Conservation (phyloP, 495 filamentous ascomycete species). For the Cryomyces minteri region DNA sequence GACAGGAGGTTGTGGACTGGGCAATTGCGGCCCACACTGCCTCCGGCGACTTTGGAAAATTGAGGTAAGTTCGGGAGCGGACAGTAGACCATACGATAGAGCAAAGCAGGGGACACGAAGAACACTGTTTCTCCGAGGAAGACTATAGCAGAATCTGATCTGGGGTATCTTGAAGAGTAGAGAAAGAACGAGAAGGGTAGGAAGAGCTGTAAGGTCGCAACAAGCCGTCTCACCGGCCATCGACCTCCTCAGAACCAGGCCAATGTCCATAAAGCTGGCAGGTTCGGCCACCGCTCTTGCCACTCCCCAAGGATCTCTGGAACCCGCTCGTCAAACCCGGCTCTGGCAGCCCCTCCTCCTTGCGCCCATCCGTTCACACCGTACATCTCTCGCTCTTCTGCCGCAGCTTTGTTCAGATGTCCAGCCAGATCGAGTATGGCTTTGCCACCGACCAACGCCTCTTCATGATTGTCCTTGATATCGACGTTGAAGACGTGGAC, state of each 20-base stretch:
- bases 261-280: slow-evolving; percentile 86
- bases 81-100: no score
- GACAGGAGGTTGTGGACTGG: no score
- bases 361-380: slow-evolving; percentile 48
- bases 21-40: no score
- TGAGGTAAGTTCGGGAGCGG: no score
- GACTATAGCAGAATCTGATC: no score
- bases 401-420: slow-evolving; percentile 65
- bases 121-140: no score
- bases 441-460: slow-evolving; percentile 75
- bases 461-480: slow-evolving; percentile 96
- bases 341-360: slow-evolving; percentile 44
- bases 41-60: no score
- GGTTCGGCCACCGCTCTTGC: slow-evolving; percentile 85
- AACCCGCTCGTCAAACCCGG: slow-evolving; percentile 79
- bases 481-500: slow-evolving; percentile 97
- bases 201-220: no score
- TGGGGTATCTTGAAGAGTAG: no score
- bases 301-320: slow-evolving; percentile 87
- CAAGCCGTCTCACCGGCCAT: not conserved
- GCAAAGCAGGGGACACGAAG: no score
- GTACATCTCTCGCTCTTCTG: slow-evolving; percentile 48
- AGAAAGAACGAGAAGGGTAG: no score
- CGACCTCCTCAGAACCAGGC: slow-evolving; percentile 59
- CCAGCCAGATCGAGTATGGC: slow-evolving; percentile 87